A percentile compares a stretch with the other conserved stretches of the same genome.
Conservation (phyloP, 2,329 filamentous ascomycete species). For the Alternaria sp. region DNA sequence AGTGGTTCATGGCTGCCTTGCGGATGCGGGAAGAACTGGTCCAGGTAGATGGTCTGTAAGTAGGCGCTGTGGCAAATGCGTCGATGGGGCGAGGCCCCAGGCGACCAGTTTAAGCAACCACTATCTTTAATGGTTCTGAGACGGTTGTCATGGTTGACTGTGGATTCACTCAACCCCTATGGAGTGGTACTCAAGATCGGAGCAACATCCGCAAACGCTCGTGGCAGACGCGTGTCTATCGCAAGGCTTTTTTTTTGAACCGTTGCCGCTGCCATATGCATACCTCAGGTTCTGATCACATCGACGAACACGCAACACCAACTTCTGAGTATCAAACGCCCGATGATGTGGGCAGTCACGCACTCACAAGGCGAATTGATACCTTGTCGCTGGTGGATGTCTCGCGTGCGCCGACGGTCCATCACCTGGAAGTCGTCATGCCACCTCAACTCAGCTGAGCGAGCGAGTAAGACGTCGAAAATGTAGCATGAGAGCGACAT, state of each 20-base stretch:
- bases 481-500: neutral
- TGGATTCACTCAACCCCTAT: neutral
- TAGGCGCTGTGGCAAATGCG: conserved; percentile 20
- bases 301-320: neutral
- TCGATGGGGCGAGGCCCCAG: conserved; percentile 10
- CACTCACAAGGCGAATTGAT: neutral
- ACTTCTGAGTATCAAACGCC: neutral
- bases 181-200: neutral
- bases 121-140: conserved; percentile 3
- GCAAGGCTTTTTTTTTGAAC: neutral
- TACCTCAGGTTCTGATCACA: neutral
- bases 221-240: conserved; percentile 10
- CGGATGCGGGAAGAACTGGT: neutral
- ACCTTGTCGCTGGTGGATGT: conserved; percentile 12
- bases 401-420: neutral
- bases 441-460: neutral
- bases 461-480: neutral
- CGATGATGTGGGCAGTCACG: neutral
- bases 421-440: neutral
- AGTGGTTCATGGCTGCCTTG: conserved; percentile 1
- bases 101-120: conserved; percentile 2
- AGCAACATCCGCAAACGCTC: conserved; percentile 13
- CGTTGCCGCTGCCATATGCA: neutral
- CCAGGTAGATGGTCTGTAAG: neutral
- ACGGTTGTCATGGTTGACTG: neutral